Evolutionary conservation across 2,329 filamentous ascomycete species (phyloP).

Genomic region (Lecanicillium sp.): DNA sequence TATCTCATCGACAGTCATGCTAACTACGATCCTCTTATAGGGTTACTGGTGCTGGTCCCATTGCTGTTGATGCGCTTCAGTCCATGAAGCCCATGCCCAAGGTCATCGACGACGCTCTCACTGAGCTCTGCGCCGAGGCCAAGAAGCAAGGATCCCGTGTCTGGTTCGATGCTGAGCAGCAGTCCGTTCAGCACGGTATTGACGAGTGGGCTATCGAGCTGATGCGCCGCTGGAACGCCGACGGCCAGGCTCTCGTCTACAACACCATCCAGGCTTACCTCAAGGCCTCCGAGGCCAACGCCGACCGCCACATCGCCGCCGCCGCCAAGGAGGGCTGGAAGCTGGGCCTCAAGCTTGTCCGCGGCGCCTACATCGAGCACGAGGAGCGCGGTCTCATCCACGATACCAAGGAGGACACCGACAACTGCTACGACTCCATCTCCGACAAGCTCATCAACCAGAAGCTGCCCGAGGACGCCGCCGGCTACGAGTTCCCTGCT

Average conservation of each 20-base stretch:
- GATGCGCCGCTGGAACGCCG: slow-evolving; percentile 62
- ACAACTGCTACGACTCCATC: slow-evolving; percentile 59
- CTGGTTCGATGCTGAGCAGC: slow-evolving; percentile 74
- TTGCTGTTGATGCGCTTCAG: slow-evolving; percentile 57
- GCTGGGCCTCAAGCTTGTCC: slow-evolving; percentile 60
- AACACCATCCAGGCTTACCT: slow-evolving; percentile 66
- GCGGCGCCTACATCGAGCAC: slow-evolving; percentile 58
- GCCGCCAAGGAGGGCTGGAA: slow-evolving; percentile 50
- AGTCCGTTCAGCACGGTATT: slow-evolving; percentile 62
- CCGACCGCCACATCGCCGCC: slow-evolving; percentile 45
- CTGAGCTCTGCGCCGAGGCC: slow-evolving; percentile 61
- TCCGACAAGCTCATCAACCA: slow-evolving; percentile 55
- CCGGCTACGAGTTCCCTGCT: slow-evolving; percentile 38
- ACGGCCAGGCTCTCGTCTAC: slow-evolving; percentile 59
- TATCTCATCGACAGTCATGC: slow-evolving; percentile 1
- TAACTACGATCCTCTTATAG: slow-evolving; percentile 17
- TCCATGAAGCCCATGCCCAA: slow-evolving; percentile 49
- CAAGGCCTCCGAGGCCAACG: slow-evolving; percentile 44
- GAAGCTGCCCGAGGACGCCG: slow-evolving; percentile 20
- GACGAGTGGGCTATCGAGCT: slow-evolving; percentile 66
- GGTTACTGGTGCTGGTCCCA: slow-evolving; percentile 68
- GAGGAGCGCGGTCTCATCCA: slow-evolving; percentile 59
- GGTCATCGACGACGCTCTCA: slow-evolving; percentile 57
- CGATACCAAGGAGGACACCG: slow-evolving; percentile 58
- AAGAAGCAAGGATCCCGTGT: slow-evolving; percentile 57